A percentile compares a stretch with the other conserved stretches of the same genome.
These are phyloP conservation scores for Paramecium caudatum DNA, from an alignment of 73 alveolate species.

Conservation along the genomic window DNA sequence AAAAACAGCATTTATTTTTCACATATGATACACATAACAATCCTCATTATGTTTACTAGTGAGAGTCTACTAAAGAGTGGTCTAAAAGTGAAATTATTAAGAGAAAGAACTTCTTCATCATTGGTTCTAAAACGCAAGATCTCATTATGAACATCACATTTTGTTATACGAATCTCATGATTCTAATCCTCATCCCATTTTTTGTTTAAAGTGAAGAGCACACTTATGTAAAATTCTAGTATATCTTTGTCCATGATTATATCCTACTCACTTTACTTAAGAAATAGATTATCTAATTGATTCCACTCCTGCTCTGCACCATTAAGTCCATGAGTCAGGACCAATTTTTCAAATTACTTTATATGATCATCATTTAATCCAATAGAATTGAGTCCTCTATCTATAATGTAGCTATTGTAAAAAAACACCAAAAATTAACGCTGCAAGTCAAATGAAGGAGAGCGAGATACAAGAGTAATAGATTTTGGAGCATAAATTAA, in stretches of 20 bases:
- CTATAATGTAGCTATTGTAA: slow-evolving; percentile 66
- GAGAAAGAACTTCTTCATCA: slow-evolving; percentile 29
- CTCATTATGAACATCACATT: slow-evolving; percentile 44
- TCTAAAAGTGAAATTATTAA: slow-evolving; percentile 36
- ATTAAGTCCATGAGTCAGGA: slow-evolving; percentile 46
- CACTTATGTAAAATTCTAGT: slow-evolving; percentile 53
- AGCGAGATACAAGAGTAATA: slow-evolving; percentile 30
- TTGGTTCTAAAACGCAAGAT: slow-evolving; percentile 34
- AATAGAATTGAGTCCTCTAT: slow-evolving; percentile 46
- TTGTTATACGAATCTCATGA: slow-evolving; percentile 47
- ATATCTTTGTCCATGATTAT: slow-evolving; percentile 43
- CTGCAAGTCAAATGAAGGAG: slow-evolving; percentile 56
- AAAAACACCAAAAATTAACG: slow-evolving; percentile 68
- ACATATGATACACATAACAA: slow-evolving; percentile 57
- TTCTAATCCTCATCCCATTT: background rate
- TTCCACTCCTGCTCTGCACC: slow-evolving; percentile 68
- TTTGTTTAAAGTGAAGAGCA: slow-evolving; percentile 1
- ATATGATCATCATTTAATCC: slow-evolving; percentile 26
- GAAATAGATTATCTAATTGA: slow-evolving; percentile 8
- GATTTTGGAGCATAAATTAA: slow-evolving; percentile 74
- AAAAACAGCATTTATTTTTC: slow-evolving; percentile 51
- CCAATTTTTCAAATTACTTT: slow-evolving; percentile 24
- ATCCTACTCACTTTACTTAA: slow-evolving; percentile 20
- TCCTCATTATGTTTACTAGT: slow-evolving; percentile 41
- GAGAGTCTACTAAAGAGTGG: slow-evolving; percentile 62